Base-by-base conservation (phyloP, 2,329 filamentous ascomycete species). In the Alternaria ethzedia region DNA sequence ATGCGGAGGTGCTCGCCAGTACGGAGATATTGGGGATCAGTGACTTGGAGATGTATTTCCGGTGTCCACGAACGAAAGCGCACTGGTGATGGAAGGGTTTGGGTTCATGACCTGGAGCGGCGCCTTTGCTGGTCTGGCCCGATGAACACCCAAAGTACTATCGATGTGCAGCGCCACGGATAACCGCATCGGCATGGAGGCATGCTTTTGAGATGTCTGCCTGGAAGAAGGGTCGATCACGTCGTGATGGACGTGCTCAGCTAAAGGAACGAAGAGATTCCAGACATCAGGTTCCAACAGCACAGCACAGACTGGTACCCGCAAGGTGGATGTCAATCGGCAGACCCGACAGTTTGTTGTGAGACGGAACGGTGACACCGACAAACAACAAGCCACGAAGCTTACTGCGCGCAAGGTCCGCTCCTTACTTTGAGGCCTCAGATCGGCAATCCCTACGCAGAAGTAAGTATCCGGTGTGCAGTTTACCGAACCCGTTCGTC, bases 351-450 rank as follows among this genome's bases (percentile, higher is more conserved):
- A 57, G 56, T 60, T 54, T 58, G 54, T 52, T 25, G 54, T 65
- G 23, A 41, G 43, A 60, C 57, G 60, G 43, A 36, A 60, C 51
- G 59, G 66, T 70, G 50, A 69, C 67, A 70, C 69, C 41, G 55
- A 30, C 56, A 59, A 63, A 63, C 56, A 68, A 52, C 58, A 68
- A 52, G 68, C 66, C 68, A 70, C 66, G 49, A 66, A 64, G 65
- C 59, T 70, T 69, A 64, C 58, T 23, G 61, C 55, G 59, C 59
- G 59, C 59, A 60, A 62, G 63, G 52, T 50, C 56, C 28, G 21
- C 54, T 68, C 61, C 61, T 66, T 68, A 61, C 57, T 66, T 51
- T 23, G 36, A 28, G 32, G 49, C 52, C 46, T 52, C 59, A 44
- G 51, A 57, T 59, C 23, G 28, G 60, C 59, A 65, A 63, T 69